Base-by-base conservation (phyloP, 2,329 filamentous ascomycete species). In the Ophiosphaerella narmari region DNA sequence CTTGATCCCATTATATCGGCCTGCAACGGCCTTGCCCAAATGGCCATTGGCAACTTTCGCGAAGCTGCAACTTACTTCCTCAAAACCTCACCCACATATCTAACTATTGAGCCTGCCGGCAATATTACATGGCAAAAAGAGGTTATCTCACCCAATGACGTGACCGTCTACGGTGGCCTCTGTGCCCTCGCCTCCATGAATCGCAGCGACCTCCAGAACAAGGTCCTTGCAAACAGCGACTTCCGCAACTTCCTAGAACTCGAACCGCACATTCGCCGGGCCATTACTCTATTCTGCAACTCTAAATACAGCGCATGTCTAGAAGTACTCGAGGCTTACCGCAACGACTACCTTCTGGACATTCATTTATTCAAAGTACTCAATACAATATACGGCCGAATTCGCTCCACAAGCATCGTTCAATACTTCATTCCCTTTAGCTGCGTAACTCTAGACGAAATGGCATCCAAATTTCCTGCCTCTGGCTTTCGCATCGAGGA, bases 351-450 rank as follows among this genome's bases (percentile, higher is more conserved):
- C 70, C 80, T 92, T n/a, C 84, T 97, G 5, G 94, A 99, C 67
- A 78, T 96, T 16, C 88, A 96, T 71, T 82, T 99, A 6, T 86
- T 89, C 51, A 84, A 81, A 54, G 89, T 96, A 58, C 78, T 97
- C 14, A 68, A 81, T 33, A 75, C 77, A 1, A 79, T 99, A 16
- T 94, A 92, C 75, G 78, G 82, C 9, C 78, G 80, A 40, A 91
- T 99, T 60, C 86, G 94, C 50, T 89, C 83, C 65, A 97, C 97
- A 77, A 93, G 92, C 65, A 97, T 99, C 51, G 84, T 92, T 21
- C 90, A 96, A 67, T 97, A 97, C 75, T 88, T 96, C 63, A 82
- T 90, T 21, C 92, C 94, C 0, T 99, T 96, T 73, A 95, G 88
- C 36, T 87, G 87, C 59, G 91, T 97, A 54, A 92, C 89, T 0